phyloP scores from a whole-genome alignment of 306 rosid genomes.

The Cotoneaster glaucophyllus region DNA sequence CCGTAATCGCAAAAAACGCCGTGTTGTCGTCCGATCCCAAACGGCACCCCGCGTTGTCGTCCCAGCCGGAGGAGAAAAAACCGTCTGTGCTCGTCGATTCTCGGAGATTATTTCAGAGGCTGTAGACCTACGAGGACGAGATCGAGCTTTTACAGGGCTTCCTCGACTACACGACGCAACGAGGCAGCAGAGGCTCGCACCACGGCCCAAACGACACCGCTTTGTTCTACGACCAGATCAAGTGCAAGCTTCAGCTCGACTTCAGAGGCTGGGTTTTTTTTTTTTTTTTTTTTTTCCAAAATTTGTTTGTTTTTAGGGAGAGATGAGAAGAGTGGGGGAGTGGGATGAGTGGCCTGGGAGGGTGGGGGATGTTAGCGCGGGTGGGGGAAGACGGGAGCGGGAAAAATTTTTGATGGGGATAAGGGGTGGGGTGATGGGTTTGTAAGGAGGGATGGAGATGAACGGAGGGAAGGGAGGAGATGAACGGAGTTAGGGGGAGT shows the following conservation, averaged over 20 bases:
- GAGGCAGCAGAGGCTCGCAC: constrained; percentile 19
- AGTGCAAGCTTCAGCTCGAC: constrained; percentile 43
- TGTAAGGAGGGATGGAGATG: no score
- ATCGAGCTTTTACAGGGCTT: constrained; percentile 51
- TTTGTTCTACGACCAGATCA: constrained; percentile 53
- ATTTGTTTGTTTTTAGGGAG: no score
- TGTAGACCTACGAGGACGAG: constrained; percentile 65
- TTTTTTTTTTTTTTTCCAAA: no score
- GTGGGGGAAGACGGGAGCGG: no score
- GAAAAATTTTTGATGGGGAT: no score
- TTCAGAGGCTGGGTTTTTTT: no score
- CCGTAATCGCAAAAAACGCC: neutral
- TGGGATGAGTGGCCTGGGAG: no score
- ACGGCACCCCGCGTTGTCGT: constrained; percentile 8
- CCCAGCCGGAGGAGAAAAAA: constrained; percentile 34
- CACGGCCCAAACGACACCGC: constrained; percentile 42
- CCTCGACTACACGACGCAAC: constrained; percentile 35
- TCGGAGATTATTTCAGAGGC: constrained; percentile 39
- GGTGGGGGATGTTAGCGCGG: no score
- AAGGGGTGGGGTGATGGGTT: no score
- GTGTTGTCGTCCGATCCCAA: neutral
- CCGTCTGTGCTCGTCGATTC: constrained; percentile 30
- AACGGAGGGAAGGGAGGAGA: no score
- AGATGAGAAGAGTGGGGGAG: no score
- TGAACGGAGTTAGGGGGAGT: no score